phyloP scores from a whole-genome alignment of 2,329 filamentous ascomycete genomes.

The Pseudogymnoascus sp. region DNA sequence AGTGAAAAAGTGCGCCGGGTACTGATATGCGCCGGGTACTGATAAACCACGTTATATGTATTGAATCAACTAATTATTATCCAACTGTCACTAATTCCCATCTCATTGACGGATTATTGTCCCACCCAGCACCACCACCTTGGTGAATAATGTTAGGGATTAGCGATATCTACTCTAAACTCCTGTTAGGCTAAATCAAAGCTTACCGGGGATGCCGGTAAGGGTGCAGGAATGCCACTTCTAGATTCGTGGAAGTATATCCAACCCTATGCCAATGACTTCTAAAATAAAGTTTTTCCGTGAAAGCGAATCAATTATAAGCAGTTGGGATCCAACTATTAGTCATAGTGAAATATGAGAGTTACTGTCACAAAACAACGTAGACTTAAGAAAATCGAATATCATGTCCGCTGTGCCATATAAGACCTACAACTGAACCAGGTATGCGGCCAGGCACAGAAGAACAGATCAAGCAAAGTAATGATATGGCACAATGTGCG shows the following conservation, averaged over 20 bases:
- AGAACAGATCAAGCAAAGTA: too few species aligned
- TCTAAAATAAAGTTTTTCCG: background rate
- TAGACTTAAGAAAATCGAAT: background rate
- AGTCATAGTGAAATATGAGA: background rate
- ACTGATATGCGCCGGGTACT: too few species aligned
- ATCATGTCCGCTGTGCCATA: background rate
- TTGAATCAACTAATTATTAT: background rate
- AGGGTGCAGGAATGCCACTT: background rate
- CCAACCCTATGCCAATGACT: background rate
- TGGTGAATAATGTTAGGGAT: background rate
- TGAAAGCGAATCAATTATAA: background rate
- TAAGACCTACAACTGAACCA: too few species aligned
- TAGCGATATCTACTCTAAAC: background rate
- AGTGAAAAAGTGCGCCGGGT: too few species aligned
- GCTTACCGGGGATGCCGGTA: background rate
- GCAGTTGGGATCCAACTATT: background rate
- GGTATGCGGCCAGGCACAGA: too few species aligned
- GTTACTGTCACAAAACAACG: background rate
- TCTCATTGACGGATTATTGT: background rate
- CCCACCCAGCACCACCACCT: background rate
- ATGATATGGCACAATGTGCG: background rate
- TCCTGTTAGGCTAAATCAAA: background rate
- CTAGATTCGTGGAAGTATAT: background rate
- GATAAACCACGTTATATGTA: too few species aligned
- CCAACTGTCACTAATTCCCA: background rate